These are phyloP conservation scores for Daldinia loculata DNA, from an alignment of 495 filamentous ascomycete species.

Conservation along the genomic window DNA sequence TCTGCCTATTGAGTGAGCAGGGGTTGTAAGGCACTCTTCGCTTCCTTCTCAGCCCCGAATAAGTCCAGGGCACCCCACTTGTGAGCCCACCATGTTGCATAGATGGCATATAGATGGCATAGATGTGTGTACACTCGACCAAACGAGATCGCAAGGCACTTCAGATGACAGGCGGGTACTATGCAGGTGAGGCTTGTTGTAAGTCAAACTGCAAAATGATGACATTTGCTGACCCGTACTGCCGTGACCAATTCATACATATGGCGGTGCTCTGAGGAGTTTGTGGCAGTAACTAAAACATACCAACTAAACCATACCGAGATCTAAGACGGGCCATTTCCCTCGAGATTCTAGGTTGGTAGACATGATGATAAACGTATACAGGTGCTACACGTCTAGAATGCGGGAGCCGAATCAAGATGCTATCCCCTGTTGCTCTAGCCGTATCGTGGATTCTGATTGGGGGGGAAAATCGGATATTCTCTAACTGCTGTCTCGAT, in stretches of 20 bases:
- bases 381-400: background rate
- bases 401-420: conserved; percentile 16
- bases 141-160: conserved; percentile 36
- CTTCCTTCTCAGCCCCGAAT: conserved; percentile 46
- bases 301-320: conserved; percentile 27
- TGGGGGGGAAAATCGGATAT: conserved; percentile 6
- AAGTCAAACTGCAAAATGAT: conserved; percentile 21
- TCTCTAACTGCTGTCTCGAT: conserved; percentile 27
- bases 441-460: conserved; percentile 24
- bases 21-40: conserved; percentile 45
- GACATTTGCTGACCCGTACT: conserved; percentile 22
- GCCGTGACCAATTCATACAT: conserved; percentile 11
- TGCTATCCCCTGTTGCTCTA: conserved; percentile 17
- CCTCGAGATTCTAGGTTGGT: background rate
- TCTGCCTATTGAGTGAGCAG: conserved; percentile 23
- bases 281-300: conserved; percentile 29
- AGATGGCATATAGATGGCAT: background rate
- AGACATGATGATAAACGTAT: background rate
- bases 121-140: conserved; percentile 2
- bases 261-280: conserved; percentile 36
- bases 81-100: conserved; percentile 26
- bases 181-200: conserved; percentile 13
- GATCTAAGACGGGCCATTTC: conserved; percentile 22
- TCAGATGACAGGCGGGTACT: conserved; percentile 24
- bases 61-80: conserved; percentile 35